Evolutionary conservation across 1,284 basidiomycete species (phyloP).

Genomic region (Microstroma glucosiphilum): DNA sequence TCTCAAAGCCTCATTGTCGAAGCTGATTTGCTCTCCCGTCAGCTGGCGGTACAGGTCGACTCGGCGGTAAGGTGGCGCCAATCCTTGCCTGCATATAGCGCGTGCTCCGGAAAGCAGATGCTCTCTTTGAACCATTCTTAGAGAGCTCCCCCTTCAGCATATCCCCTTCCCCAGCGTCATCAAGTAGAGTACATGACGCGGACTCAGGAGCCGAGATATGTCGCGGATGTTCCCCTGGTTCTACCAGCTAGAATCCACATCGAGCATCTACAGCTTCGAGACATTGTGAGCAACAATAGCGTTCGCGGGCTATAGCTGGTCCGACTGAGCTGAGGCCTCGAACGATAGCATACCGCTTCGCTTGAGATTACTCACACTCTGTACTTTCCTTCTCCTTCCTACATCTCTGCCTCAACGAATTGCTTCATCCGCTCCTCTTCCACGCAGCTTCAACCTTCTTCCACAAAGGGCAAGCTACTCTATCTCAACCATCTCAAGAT

Average conservation of each 20-base stretch:
- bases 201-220: background rate
- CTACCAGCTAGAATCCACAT: constrained; percentile 32
- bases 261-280: constrained; percentile 34
- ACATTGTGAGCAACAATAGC: constrained; percentile 16
- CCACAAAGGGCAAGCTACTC: constrained; percentile 25
- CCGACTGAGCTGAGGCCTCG: background rate
- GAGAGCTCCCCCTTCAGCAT: no score
- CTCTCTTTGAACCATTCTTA: no score
- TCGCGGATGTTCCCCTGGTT: constrained; percentile 15
- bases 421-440: no score
- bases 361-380: background rate
- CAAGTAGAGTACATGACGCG: no score
- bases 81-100: no score
- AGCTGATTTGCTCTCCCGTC: no score
- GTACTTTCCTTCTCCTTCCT: background rate
- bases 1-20: no score
- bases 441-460: constrained; percentile 24
- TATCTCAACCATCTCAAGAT: constrained; percentile 30
- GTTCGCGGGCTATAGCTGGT: no score
- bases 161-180: no score
- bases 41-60: no score
- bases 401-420: background rate
- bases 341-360: background rate
- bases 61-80: no score
- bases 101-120: no score